These are phyloP conservation scores for Nicotiana rustica DNA, from an alignment of 305 asterid species.

Conservation along the genomic window DNA sequence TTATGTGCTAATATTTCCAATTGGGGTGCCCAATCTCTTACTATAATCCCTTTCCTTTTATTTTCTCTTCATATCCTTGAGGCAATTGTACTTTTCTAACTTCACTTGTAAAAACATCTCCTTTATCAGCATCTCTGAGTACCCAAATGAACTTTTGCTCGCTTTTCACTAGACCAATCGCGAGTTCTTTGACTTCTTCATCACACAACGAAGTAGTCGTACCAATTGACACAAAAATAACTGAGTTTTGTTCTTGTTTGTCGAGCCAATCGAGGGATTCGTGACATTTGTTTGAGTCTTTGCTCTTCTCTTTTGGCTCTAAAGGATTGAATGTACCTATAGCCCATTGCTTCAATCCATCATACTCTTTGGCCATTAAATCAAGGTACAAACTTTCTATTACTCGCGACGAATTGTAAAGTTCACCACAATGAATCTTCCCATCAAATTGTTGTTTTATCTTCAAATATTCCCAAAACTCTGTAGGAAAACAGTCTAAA, in stretches of 20 bases:
- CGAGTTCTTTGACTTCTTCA: conserved; percentile 53
- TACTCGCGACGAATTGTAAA: conserved; percentile 50
- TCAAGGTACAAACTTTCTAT: conserved; percentile 58
- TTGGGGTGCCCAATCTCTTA: conserved; percentile 71
- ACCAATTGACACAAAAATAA: conserved; percentile 56
- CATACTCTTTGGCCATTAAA: conserved; percentile 41
- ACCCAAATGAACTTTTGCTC: too few relatives aligned
- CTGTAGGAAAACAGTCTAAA: conserved; percentile 45
- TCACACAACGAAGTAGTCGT: conserved; percentile 40
- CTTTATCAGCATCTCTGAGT: too few relatives aligned
- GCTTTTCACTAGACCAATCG: conserved; percentile 1
- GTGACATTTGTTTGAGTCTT: conserved; percentile 21
- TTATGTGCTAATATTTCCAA: conserved; percentile 61
- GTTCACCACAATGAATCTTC: conserved; percentile 46
- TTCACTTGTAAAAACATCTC: too few relatives aligned
- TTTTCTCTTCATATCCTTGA: conserved; percentile 55
- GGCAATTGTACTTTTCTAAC: too few relatives aligned
- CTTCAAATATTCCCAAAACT: conserved; percentile 37
- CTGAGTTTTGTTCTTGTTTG: not conserved
- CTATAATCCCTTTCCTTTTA: conserved; percentile 42
- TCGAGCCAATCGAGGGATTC: conserved; percentile 58
- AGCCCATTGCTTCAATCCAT: conserved; percentile 40
- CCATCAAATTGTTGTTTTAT: conserved; percentile 38
- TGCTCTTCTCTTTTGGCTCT: not conserved
- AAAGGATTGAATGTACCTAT: conserved; percentile 27